Conservation (phyloP, 805 yeast species). For the Tetrapisispora pingtungensis region DNA sequence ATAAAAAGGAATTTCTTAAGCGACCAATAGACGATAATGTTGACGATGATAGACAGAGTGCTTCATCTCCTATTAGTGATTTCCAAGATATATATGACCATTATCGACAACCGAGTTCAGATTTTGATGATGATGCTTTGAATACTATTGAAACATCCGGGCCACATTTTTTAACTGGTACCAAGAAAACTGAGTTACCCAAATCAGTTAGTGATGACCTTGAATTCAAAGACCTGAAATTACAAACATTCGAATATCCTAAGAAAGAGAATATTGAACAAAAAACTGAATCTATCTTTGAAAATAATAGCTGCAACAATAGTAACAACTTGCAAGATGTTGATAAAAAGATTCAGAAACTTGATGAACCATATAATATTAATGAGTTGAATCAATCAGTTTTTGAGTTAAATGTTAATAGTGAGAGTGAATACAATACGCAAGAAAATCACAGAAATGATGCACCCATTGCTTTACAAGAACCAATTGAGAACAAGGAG, state of each 20-base stretch:
- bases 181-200: not conserved
- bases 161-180: too few species aligned
- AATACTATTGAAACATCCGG: not conserved
- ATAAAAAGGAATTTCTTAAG: not conserved
- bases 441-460: not conserved
- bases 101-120: constrained; percentile 20
- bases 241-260: not conserved
- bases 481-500: not conserved
- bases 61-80: constrained; percentile 10
- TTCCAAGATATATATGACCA: constrained; percentile 24
- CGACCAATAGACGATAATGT: not conserved
- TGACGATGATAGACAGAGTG: not conserved
- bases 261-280: not conserved
- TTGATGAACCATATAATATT: too few species aligned
- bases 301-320: too few species aligned
- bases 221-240: not conserved
- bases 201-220: not conserved
- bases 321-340: too few species aligned
- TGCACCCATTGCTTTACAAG: too few species aligned
- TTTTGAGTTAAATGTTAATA: not conserved
- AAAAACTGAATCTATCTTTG: not conserved
- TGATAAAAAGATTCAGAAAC: too few species aligned
- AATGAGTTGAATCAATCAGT: too few species aligned
- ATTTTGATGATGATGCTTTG: constrained; percentile 10
- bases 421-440: not conserved